Percentiles rank a stretch among this genome's conserved stretches.
These are phyloP conservation scores for Plectosphaerella cucumerina DNA, from an alignment of 2,329 filamentous ascomycete genomes.

Conservation along the genomic window DNA sequence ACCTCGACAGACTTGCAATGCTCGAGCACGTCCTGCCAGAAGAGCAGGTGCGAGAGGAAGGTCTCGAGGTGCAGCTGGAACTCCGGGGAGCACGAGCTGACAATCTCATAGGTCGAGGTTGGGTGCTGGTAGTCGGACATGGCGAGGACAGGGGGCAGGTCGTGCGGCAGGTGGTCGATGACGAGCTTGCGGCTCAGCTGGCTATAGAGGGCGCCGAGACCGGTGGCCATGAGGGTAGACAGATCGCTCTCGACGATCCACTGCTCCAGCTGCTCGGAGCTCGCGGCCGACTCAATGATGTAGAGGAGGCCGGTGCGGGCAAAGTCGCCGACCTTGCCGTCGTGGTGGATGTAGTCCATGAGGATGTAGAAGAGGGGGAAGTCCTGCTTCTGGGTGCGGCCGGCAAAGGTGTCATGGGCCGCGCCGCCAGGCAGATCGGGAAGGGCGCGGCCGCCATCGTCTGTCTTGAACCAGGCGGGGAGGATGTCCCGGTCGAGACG, in stretches of 20 bases:
- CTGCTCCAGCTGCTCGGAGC: conserved; percentile 76
- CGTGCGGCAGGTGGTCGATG: conserved; percentile 69
- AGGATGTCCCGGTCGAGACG: conserved; percentile 82
- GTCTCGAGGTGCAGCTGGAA: conserved; percentile 87
- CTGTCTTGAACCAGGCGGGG: conserved; percentile 82
- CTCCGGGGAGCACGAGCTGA: conserved; percentile 68
- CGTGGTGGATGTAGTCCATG: conserved; percentile 94
- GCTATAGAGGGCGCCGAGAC: conserved; percentile 72
- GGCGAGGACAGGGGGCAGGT: conserved; percentile 77
- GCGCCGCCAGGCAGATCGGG: conserved; percentile 20
- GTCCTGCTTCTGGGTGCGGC: conserved; percentile 81
- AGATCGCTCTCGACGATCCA: conserved; percentile 98
- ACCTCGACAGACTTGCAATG: conserved; percentile 91
- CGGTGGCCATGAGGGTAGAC: conserved; percentile 95
- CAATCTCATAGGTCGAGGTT: conserved; percentile 63
- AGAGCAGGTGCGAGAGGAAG: conserved; percentile 89
- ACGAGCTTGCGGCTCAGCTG: conserved; percentile 73
- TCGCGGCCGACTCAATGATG: conserved; percentile 89
- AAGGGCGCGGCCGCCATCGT: conserved; percentile 22
- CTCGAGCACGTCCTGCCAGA: conserved; percentile 97
- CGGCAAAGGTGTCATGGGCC: conserved; percentile 73
- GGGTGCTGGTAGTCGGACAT: conserved; percentile 85
- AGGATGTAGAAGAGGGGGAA: conserved; percentile 95
- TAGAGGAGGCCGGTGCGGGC: conserved; percentile 90
- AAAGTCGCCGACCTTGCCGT: conserved; percentile 93